These are phyloP conservation scores for Larix kaempferi DNA, from an alignment of 75 land plant genomes.

Conservation along the genomic window DNA sequence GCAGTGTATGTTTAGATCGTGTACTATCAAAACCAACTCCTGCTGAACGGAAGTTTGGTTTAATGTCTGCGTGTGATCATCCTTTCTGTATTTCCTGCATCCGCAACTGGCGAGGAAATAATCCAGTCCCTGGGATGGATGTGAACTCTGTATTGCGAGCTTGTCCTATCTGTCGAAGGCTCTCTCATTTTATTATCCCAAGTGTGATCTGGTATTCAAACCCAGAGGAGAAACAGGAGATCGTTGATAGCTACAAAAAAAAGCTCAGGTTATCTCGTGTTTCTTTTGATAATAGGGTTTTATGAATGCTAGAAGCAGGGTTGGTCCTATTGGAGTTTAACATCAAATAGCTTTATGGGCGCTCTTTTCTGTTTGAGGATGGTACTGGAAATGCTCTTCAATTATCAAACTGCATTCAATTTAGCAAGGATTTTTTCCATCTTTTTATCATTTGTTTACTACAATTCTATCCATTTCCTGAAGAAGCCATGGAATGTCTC, in stretches of 20 bases:
- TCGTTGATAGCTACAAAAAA: constrained; percentile 81
- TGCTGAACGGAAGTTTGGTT: constrained; percentile 91
- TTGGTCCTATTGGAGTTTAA: neutral
- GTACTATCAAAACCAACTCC: constrained; percentile 78
- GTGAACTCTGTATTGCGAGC: constrained; percentile 73
- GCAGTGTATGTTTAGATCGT: constrained; percentile 89
- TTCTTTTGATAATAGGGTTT: neutral
- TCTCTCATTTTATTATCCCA: constrained; percentile 89
- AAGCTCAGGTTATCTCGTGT: constrained; percentile 60
- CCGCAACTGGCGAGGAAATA: constrained; percentile 87
- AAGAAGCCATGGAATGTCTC: neutral
- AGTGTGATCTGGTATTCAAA: constrained; percentile 87
- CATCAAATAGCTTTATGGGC: neutral
- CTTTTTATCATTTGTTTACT: neutral
- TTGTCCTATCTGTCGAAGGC: constrained; percentile 91
- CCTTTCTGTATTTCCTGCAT: constrained; percentile 97
- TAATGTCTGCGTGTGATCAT: constrained; percentile 95
- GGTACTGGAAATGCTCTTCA: neutral
- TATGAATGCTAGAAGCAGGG: neutral
- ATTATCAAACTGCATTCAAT: neutral
- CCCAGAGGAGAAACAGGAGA: constrained; percentile 86
- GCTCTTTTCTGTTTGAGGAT: neutral
- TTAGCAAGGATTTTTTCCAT: neutral
- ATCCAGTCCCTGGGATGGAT: constrained; percentile 83
- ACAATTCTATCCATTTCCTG: neutral